These are phyloP conservation scores for Pseudozyma pruni DNA, from an alignment of 1,284 basidiomycete genomes.

Conservation along the genomic window DNA sequence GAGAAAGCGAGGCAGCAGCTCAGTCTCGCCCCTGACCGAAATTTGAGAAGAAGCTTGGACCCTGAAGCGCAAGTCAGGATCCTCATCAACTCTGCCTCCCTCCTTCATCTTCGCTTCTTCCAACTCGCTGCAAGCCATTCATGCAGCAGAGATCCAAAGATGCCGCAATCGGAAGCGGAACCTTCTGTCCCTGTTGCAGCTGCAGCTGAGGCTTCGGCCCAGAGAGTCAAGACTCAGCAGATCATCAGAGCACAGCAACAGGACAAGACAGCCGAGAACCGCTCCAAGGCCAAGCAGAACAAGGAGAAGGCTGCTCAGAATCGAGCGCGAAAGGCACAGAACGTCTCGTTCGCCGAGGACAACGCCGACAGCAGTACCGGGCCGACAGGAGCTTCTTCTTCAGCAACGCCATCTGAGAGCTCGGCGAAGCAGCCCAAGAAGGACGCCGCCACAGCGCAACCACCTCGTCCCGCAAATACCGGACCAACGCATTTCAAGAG, in stretches of 20 bases:
- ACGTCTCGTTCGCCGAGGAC: not conserved
- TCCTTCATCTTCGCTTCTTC: slow-evolving; percentile 1
- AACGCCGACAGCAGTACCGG: not conserved
- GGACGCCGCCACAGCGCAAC: slow-evolving; percentile 7
- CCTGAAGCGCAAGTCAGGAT: slow-evolving; percentile 10
- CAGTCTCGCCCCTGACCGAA: slow-evolving; percentile 1
- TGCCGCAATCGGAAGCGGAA: slow-evolving; percentile 19
- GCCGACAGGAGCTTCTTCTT: not conserved
- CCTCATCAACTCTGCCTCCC: slow-evolving; percentile 6
- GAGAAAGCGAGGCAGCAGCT: not conserved
- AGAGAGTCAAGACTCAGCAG: slow-evolving; percentile 9
- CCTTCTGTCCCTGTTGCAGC: slow-evolving; percentile 3
- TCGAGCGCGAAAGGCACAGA: slow-evolving; percentile 7
- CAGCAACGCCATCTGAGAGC: not conserved
- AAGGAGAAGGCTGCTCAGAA: slow-evolving; percentile 13
- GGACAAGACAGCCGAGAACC: slow-evolving; percentile 1
- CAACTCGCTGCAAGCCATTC: not conserved
- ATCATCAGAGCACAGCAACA: slow-evolving; percentile 1
- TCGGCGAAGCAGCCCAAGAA: slow-evolving; percentile 30
- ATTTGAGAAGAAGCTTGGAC: slow-evolving; percentile 4
- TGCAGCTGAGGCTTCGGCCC: not conserved
- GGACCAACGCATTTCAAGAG: slow-evolving; percentile 69
- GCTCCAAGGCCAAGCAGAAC: slow-evolving; percentile 6
- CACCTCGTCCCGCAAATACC: slow-evolving; percentile 11
- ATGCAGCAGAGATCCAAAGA: not conserved